Evolutionary conservation across 495 filamentous ascomycete genomes (phyloP), one percentile per base, ranked within the genome.

Genomic region (Letharia columbiana): DNA sequence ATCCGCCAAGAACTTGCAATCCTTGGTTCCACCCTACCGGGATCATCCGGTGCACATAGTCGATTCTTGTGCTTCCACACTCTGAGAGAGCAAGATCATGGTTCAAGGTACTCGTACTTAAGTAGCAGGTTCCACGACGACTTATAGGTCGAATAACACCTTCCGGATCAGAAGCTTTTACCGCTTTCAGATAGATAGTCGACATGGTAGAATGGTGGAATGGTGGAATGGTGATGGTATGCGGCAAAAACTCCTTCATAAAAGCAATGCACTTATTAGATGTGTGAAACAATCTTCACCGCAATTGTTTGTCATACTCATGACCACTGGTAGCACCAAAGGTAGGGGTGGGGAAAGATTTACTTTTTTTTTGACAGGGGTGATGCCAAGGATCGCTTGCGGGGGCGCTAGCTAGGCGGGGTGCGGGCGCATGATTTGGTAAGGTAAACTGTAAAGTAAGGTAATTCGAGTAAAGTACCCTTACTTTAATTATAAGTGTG

Each of bases 301-400:
- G 68, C 68, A 64, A 67, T 44, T 69, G 57, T 69, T 67, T 64
- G 68, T 69, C 65, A 69, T 58, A 20, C 23, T 28, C 23, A 28
- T 28, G 23, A 28, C 23, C 23, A 28, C 23, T 28, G 23, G 23
- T 28, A 28, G 23, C 23, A 28, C 23, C 23, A 28, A 28, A 28
- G 23, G 23, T 28, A 28, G 23, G 23, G 23, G 23, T 28, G 0
- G 23, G 23, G 23, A 28, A 28, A 28, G 23, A 28, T 28, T 28
- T 28, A 28, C 23, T 28, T 44, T 44, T 59, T 31, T n/a, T 42
- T n/a, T 11, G 45, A 12, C 10, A 0, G 23, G 12, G 12, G 31
- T n/a, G 28, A 31, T 33, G 54, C 31, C 54, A 37, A 37, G 33
- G 33, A 57, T 57, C 54, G 33, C 45, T 62, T 61, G 64, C 64